phyloP scores from a whole-genome alignment of 106 monocot genomes.

The Dendrobium chrysotoxum region DNA sequence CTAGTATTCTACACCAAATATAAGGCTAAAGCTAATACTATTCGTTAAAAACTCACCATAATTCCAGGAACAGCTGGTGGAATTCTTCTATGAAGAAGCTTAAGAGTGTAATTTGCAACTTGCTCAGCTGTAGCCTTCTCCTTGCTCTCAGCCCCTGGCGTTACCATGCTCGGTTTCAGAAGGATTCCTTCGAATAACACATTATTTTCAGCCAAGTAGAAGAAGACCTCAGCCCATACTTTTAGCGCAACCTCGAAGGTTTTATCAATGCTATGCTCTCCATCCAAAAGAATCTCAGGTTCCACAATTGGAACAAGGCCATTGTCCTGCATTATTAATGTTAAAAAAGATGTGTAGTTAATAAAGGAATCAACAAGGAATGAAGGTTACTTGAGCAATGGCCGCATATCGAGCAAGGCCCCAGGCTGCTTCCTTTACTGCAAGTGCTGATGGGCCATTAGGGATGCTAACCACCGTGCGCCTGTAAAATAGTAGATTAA shows the following conservation, averaged over 20 bases:
- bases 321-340: conserved; percentile 40
- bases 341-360: conserved; percentile 9
- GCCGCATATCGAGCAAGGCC: conserved; percentile 66
- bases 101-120: conserved; percentile 59
- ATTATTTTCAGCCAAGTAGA: conserved; percentile 70
- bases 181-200: conserved; percentile 76
- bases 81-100: conserved; percentile 65
- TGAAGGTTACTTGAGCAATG: conserved; percentile 54
- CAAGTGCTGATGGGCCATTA: conserved; percentile 59
- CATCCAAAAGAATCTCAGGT: conserved; percentile 74
- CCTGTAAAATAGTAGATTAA: conserved; percentile 24
- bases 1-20: no score
- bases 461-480: conserved; percentile 90
- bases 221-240: conserved; percentile 83
- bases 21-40: no score
- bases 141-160: conserved; percentile 70
- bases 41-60: conserved; percentile 28
- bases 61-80: conserved; percentile 76
- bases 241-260: conserved; percentile 64
- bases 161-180: conserved; percentile 82
- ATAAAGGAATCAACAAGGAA: not conserved
- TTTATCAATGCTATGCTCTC: conserved; percentile 71
- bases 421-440: conserved; percentile 73
- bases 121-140: conserved; percentile 55
- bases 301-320: conserved; percentile 76